These are phyloP conservation scores for Lichtheimia corymbifera DNA, from an alignment of 371 early-diverging fungal species.

Conservation along the genomic window DNA sequence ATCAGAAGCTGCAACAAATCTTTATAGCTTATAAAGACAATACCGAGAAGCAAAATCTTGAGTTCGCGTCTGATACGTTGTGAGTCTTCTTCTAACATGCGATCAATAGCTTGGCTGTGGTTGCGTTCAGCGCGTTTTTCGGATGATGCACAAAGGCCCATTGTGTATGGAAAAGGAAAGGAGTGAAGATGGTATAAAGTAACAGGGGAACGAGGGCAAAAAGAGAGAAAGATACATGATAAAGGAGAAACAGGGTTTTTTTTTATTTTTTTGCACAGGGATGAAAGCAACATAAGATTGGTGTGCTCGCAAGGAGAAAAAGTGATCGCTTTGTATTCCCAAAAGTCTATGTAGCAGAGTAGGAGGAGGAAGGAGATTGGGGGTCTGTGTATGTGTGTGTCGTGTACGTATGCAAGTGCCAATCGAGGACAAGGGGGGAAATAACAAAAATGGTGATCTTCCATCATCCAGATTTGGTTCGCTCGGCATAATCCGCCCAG, in stretches of 20 bases:
- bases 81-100: conserved; percentile 61
- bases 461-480: conserved; percentile 3
- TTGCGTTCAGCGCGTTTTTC: conserved; percentile 62
- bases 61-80: conserved; percentile 62
- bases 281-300: background rate
- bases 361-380: background rate
- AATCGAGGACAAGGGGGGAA: no score
- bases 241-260: conserved; percentile 4
- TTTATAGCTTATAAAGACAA: background rate
- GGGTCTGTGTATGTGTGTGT: background rate
- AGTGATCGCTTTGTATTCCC: background rate
- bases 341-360: background rate
- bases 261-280: conserved; percentile 4
- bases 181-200: conserved; percentile 2
- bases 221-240: background rate
- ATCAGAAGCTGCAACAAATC: background rate
- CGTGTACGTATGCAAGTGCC: no score
- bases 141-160: conserved; percentile 70
- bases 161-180: conserved; percentile 16
- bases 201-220: conserved; percentile 5
- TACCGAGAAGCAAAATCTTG: conserved; percentile 76
- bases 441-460: no score
- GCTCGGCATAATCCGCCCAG: conserved; percentile 56
- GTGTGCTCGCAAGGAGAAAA: background rate
- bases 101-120: conserved; percentile 63